phyloP scores from a whole-genome alignment of 495 filamentous ascomycete species.

The Lindgomyces ingoldianus region DNA sequence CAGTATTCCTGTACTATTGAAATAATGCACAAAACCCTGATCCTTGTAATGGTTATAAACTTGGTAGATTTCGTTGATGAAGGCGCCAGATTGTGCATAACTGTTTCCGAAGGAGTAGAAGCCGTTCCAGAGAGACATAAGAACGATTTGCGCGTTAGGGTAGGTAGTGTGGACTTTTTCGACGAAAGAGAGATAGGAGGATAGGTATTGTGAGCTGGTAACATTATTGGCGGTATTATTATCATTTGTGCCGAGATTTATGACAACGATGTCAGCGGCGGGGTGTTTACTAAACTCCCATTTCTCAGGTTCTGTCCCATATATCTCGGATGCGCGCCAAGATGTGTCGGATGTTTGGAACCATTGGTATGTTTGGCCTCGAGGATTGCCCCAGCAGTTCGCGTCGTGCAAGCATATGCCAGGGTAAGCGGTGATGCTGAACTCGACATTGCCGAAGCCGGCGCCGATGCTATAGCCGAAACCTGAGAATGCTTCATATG shows the following conservation, averaged over 20 bases:
- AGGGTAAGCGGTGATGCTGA: constrained; percentile 54
- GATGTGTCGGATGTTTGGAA: constrained; percentile 64
- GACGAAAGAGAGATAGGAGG: constrained; percentile 61
- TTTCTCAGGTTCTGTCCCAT: constrained; percentile 57
- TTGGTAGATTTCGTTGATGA: constrained; percentile 56
- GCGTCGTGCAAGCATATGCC: constrained; percentile 58
- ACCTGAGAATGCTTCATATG: constrained; percentile 63
- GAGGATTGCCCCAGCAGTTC: constrained; percentile 59
- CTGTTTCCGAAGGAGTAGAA: constrained; percentile 57
- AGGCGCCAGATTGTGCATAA: constrained; percentile 53
- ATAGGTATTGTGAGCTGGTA: constrained; percentile 53
- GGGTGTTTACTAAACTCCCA: constrained; percentile 63
- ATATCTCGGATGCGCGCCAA: constrained; percentile 52
- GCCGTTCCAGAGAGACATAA: constrained; percentile 67
- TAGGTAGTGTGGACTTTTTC: constrained; percentile 62
- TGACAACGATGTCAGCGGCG: constrained; percentile 65
- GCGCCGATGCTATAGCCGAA: constrained; percentile 60
- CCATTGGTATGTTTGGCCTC: constrained; percentile 64
- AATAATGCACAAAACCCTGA: constrained; percentile 63
- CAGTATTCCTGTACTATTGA: constrained; percentile 66
- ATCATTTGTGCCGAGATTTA: constrained; percentile 71
- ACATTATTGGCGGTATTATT: constrained; percentile 62
- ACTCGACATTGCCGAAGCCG: constrained; percentile 66
- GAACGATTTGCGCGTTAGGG: constrained; percentile 62
- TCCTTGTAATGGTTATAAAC: constrained; percentile 49